Evolutionary conservation across 2,329 filamentous ascomycete genomes (phyloP).

Genomic region (Aureobasidium sp.): DNA sequence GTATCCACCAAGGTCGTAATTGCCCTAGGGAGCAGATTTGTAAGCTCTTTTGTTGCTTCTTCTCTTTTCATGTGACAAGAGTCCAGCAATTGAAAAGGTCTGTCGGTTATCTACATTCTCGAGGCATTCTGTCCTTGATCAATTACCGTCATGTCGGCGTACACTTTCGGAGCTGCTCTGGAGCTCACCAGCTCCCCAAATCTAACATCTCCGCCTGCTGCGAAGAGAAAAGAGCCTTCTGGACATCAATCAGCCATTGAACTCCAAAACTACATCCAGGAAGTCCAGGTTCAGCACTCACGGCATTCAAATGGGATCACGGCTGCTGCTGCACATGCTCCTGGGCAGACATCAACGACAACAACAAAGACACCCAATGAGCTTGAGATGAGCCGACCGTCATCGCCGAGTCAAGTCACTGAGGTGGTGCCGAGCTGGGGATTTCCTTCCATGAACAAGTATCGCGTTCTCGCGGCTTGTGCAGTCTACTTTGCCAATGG

Average conservation of each 20-base stretch:
- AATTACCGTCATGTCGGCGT: not conserved
- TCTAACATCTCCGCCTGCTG: not conserved
- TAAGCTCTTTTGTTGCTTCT: not conserved
- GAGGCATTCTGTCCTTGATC: not conserved
- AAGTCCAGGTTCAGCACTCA: not conserved
- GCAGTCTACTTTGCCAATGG: slow-evolving; percentile 63
- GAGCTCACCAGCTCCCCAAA: not conserved
- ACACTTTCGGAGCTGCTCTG: slow-evolving; percentile 2
- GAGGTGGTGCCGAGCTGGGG: slow-evolving; percentile 52
- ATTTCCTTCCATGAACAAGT: slow-evolving; percentile 59
- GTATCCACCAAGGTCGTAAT: not conserved
- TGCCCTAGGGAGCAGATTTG: not conserved
- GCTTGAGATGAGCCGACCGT: slow-evolving; percentile 50
- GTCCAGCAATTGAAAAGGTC: not conserved
- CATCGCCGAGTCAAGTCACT: slow-evolving; percentile 37
- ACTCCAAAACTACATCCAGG: not conserved
- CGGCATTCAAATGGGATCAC: not conserved
- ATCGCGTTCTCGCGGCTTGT: slow-evolving; percentile 57
- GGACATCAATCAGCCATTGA: not conserved
- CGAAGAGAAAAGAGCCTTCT: not conserved
- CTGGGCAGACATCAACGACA: slow-evolving; percentile 11
- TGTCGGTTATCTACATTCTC: not conserved
- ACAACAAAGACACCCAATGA: slow-evolving; percentile 33
- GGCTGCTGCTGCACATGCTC: slow-evolving; percentile 15
- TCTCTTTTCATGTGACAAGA: not conserved